A percentile compares a stretch with the other conserved stretches of the same genome.
These are phyloP conservation scores for Gloeostereum incarnatum DNA, from an alignment of 768 basidiomycete genomes.

Conservation along the genomic window DNA sequence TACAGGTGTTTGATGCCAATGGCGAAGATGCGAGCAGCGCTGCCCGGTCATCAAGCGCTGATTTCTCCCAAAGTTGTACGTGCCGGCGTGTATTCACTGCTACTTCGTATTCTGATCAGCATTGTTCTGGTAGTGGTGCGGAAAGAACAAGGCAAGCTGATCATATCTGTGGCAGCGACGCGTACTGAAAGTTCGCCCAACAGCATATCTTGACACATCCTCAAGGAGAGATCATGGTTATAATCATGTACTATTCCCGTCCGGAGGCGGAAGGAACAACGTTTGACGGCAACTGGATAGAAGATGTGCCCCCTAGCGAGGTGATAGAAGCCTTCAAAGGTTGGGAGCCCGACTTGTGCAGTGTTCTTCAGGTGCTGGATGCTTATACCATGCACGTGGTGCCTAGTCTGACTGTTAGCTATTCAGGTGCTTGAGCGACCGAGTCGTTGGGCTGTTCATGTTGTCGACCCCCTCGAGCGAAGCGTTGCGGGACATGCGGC, in stretches of 20 bases:
- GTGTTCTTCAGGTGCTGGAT: conserved; percentile 11
- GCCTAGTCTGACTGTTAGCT: neutral
- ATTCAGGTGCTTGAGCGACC: conserved; percentile 17
- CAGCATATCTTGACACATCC: conserved; percentile 18
- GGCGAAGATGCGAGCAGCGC: too few species aligned
- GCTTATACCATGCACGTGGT: neutral
- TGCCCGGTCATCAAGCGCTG: conserved; percentile 10
- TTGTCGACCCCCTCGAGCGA: conserved; percentile 22
- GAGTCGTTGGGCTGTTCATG: conserved; percentile 29
- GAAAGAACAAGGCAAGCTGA: conserved; percentile 9
- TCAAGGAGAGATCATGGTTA: conserved; percentile 11
- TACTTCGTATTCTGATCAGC: neutral
- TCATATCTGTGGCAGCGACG: neutral
- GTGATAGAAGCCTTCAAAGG: conserved; percentile 7
- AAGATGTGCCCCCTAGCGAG: conserved; percentile 9
- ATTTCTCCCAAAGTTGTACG: conserved; percentile 9
- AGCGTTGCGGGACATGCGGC: conserved; percentile 19
- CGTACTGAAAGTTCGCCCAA: neutral
- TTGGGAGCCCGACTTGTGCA: conserved; percentile 15
- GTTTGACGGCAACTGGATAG: conserved; percentile 11
- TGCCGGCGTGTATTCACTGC: neutral
- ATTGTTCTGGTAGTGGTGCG: conserved; percentile 11
- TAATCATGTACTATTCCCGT: conserved; percentile 13
- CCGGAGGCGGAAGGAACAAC: conserved; percentile 11
- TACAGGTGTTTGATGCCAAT: too few species aligned